Percentiles rank a stretch among this genome's conserved stretches.
phyloP scores from a whole-genome alignment of 257 asterid species.

The Gentiana macrophylla region DNA sequence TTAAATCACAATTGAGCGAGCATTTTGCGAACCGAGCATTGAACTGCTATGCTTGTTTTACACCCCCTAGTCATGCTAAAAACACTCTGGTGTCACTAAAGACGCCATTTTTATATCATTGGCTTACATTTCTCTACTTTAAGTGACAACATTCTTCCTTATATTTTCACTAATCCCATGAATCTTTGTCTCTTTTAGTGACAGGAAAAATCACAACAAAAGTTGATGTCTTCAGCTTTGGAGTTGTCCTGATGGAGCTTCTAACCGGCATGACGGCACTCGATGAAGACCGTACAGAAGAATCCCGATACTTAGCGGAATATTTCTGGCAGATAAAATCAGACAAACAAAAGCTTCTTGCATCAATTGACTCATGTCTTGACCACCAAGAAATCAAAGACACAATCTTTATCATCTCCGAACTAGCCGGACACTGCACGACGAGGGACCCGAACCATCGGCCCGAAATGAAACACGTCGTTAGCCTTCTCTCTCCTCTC shows the following conservation, averaged over 20 bases:
- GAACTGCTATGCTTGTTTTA: too few relatives aligned
- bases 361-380: constrained; percentile 51
- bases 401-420: constrained; percentile 35
- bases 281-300: constrained; percentile 60
- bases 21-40: too few relatives aligned
- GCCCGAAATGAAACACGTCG: constrained; percentile 75
- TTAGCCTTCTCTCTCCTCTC: constrained; percentile 39
- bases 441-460: constrained; percentile 60
- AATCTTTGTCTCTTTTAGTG: constrained; percentile 18
- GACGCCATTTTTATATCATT: neutral
- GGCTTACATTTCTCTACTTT: too few relatives aligned
- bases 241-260: constrained; percentile 70
- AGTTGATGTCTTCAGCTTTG: constrained; percentile 79
- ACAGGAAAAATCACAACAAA: constrained; percentile 74
- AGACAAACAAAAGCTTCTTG: constrained; percentile 28
- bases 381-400: constrained; percentile 28
- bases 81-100: too few relatives aligned
- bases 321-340: constrained; percentile 62
- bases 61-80: too few relatives aligned
- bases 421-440: constrained; percentile 75
- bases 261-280: constrained; percentile 62
- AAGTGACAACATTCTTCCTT: too few relatives aligned
- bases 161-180: neutral
- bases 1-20: too few relatives aligned
- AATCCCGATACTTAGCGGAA: constrained; percentile 57